Base-by-base conservation (phyloP, 2,329 filamentous ascomycete species). In the Nemania diffusa region DNA sequence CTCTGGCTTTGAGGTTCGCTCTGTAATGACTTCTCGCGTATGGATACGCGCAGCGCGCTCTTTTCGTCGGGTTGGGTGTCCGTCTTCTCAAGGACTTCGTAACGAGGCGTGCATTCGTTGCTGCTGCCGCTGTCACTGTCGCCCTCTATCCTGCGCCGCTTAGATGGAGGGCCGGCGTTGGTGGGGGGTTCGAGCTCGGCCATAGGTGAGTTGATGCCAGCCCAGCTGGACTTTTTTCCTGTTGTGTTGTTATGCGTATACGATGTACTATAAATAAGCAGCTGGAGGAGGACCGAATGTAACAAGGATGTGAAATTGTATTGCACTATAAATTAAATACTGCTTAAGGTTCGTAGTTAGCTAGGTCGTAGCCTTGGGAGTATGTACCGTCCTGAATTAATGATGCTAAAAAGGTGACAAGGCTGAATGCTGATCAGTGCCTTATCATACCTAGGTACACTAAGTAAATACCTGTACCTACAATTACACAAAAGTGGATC, bases 21-120 rank as follows among this genome's bases (percentile, higher is more conserved):
- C 8, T 72, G 71, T 51, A 69, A 15, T 3, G 73, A 69, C 57
- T 74, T 74, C 58, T 78, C 75, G 26, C 74, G 73, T 56, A 78
- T 75, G 15, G 77, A 76, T 15, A 78, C 73, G 40, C 71, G 72
- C 48, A 77, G 42, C 7, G 69, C 65, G 40, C 56, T 62, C 46
- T 69, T 65, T 17, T 58, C 63, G n/a, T 51, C 62, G 0, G 60
- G 5, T 17, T 72, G 71, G 2, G 69, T 67, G 24, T 67, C 67
- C 9, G 61, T 24, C 26, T 85, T 83, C 67, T 86, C 84, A 7
- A 85, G 81, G 37, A 81, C 83, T 65, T 79, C 80, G 73, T 83
- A 82, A 40, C 77, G 77, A 9, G 80, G 79, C 8, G 79, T 80
- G 72, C 80, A 78, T 57, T 76, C 77, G n/a, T n/a, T n/a, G n/a